phyloP scores from a whole-genome alignment of 2,329 filamentous ascomycete species.

The Grosmannia huntii region DNA sequence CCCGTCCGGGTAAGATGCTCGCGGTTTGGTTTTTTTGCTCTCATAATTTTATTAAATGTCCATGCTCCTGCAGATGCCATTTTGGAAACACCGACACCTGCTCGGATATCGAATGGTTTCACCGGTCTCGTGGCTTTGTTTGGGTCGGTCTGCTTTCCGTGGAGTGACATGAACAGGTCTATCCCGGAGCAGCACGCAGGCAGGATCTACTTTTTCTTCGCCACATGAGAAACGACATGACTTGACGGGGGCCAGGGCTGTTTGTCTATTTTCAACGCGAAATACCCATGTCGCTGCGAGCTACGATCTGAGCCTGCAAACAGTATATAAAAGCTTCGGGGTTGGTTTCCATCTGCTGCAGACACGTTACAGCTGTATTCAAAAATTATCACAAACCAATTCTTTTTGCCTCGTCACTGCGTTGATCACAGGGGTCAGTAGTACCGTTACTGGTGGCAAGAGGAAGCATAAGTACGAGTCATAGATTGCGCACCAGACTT shows the following conservation, averaged over 20 bases:
- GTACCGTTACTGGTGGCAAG: no score
- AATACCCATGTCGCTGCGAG: background rate
- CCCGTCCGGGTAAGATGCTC: background rate
- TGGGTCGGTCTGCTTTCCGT: constrained; percentile 1
- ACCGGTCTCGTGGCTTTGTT: constrained; percentile 2
- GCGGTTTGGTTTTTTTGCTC: background rate
- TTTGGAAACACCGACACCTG: constrained; percentile 10
- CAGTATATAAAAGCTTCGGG: background rate
- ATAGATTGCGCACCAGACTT: no score
- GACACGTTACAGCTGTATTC: background rate
- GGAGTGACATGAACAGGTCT: background rate
- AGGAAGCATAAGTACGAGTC: no score
- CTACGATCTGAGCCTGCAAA: background rate
- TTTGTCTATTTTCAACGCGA: background rate
- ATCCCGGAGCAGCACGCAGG: background rate
- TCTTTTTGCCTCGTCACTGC: no score
- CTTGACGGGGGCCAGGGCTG: background rate
- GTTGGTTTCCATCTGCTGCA: background rate
- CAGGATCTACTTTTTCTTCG: background rate
- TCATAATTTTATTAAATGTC: background rate
- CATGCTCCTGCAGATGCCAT: constrained; percentile 1
- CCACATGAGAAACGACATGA: background rate
- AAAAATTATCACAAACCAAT: background rate
- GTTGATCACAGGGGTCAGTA: no score
- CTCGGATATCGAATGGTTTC: constrained; percentile 7